phyloP scores from a whole-genome alignment of 2,329 filamentous ascomycete species.

The Trichoderma pleuroti region DNA sequence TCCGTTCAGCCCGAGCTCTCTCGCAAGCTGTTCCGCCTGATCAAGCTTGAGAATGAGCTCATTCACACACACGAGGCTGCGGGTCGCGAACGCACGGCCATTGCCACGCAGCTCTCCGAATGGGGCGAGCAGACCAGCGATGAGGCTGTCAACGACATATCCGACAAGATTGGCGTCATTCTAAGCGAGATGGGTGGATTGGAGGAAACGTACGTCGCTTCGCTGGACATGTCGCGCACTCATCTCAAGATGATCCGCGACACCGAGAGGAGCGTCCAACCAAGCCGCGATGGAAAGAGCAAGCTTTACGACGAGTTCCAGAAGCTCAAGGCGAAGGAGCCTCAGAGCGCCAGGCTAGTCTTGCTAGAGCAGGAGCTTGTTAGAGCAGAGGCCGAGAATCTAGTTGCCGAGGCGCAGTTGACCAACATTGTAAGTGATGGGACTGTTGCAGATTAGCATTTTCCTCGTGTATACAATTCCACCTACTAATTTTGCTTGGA shows the following conservation, averaged over 20 bases:
- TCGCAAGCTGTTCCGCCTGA: conserved; percentile 82
- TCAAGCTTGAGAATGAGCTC: conserved; percentile 91
- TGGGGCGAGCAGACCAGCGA: conserved; percentile 94
- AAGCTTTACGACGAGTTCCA: conserved; percentile 93
- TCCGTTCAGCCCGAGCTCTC: conserved; percentile 83
- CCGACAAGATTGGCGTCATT: conserved; percentile 92
- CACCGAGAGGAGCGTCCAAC: conserved; percentile 92
- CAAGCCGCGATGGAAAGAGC: conserved; percentile 77
- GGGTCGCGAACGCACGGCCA: conserved; percentile 75
- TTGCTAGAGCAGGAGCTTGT: conserved; percentile 95
- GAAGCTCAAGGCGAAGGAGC: conserved; percentile 88
- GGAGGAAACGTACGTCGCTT: conserved; percentile 83
- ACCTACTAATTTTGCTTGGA: background rate
- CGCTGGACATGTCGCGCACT: conserved; percentile 77
- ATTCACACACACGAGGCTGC: conserved; percentile 82
- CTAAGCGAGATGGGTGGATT: conserved; percentile 91
- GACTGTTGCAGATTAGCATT: background rate
- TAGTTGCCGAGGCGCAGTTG: conserved; percentile 94
- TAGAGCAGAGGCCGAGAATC: conserved; percentile 87
- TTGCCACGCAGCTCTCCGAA: conserved; percentile 88
- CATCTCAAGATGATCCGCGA: conserved; percentile 90
- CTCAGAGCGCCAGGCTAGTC: conserved; percentile 74
- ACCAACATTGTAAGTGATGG: conserved; percentile 74
- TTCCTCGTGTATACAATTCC: background rate
- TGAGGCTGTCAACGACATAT: conserved; percentile 81